Evolutionary conservation across 495 filamentous ascomycete species (phyloP), one percentile per base, ranked within the genome.

Genomic region (Chaetomium fimeti): DNA sequence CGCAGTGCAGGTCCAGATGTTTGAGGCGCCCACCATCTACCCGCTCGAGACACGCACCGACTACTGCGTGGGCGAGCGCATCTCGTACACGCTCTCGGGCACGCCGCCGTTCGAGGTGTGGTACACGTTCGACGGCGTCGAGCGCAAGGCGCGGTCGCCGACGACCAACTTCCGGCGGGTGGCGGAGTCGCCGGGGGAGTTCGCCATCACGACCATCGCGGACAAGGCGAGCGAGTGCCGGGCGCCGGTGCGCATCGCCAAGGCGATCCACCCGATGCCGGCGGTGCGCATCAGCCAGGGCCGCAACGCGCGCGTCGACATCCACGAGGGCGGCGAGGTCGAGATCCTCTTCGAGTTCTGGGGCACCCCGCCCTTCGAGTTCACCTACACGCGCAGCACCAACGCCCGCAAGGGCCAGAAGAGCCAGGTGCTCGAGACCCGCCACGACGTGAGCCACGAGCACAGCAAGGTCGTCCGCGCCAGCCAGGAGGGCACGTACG

Each of bases 301-400:
- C 1, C 83, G 82, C 42, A 83, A 87, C 22, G 85, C 87, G 13
- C 85, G 88, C 51, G 88, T 95, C 32, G 94, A 97, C 70, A 98
- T 98, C 62, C 94, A 97, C 72, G 93, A 98, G 78, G 94, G 94
- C 70, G 89, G 91, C 66, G 89, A 92, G 75, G 91, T 93, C 18
- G 90, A 96, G 73, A 91, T 98, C 62, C 78, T 90, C 48, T 97
- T 98, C 67, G 88, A 93, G 69, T 97, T 98, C 74, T 91, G 88
- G 78, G 94, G 94, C 51, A 93, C 91, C 13, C 94, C 94, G 64
- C 94, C 94, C 13, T 98, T 98, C 71, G 92, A 97, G 76, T 98
- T 97, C 74, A 96, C 92, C 76, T 97, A 94, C 71, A 97, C 93
- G 36, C 84, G 94, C 66, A 93, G 89, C 74, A 90, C 90, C 47